phyloP scores from a whole-genome alignment of 2,329 filamentous ascomycete species.

The Periconia sp. region DNA sequence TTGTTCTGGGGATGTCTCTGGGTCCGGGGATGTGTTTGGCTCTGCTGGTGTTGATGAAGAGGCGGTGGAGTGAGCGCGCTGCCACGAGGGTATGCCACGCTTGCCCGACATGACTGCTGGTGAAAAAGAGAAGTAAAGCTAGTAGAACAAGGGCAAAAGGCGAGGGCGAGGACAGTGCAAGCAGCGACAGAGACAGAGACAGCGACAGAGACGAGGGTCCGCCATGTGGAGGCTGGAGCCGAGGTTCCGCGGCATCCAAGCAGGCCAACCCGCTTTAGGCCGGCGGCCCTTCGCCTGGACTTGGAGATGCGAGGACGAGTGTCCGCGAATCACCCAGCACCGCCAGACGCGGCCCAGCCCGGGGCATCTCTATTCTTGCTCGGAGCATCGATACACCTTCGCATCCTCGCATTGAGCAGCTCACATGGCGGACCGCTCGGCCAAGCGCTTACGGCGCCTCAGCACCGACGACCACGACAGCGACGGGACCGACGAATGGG shows the following conservation, averaged over 20 bases:
- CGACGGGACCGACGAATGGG: slow-evolving; percentile 41
- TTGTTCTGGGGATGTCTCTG: slow-evolving; percentile 20
- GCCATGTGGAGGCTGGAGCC: slow-evolving; percentile 1
- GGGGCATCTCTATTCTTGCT: no score
- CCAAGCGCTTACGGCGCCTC: slow-evolving; percentile 48
- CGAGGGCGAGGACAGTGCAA: not conserved
- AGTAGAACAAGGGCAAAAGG: not conserved
- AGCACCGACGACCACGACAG: slow-evolving; percentile 49
- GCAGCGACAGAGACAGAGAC: not conserved
- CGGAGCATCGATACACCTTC: no score
- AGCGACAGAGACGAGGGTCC: not conserved
- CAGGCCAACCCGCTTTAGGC: slow-evolving; percentile 5
- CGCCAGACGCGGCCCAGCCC: no score
- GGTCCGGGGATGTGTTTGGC: slow-evolving; percentile 15
- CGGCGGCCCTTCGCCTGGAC: not conserved
- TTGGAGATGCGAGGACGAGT: slow-evolving; percentile 1
- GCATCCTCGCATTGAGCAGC: not conserved
- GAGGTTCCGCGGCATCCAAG: slow-evolving; percentile 4
- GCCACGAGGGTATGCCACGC: slow-evolving; percentile 43
- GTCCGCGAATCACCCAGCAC: slow-evolving; percentile 6
- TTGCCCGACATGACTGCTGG: slow-evolving; percentile 7
- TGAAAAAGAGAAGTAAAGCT: not conserved
- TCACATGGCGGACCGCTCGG: slow-evolving; percentile 37
- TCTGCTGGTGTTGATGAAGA: slow-evolving; percentile 2
- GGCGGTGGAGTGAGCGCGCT: slow-evolving; percentile 26